Percentiles rank a stretch among this genome's conserved stretches.
Conservation (phyloP, 495 filamentous ascomycete genomes). For the Penicillium bialowiezense region DNA sequence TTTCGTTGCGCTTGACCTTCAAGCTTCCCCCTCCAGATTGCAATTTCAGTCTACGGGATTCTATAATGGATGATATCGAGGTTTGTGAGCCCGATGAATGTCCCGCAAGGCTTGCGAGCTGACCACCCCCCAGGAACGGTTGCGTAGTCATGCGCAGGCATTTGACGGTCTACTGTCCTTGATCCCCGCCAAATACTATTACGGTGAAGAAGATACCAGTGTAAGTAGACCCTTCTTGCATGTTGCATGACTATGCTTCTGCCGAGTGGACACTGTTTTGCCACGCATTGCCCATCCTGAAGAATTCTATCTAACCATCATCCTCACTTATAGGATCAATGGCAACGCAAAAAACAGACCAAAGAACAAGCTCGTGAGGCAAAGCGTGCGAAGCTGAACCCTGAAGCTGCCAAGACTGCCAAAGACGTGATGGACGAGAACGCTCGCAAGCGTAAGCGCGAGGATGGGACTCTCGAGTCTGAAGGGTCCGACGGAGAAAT, state of each 20-base stretch:
- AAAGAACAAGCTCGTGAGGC: slow-evolving; percentile 77
- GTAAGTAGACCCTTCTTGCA: slow-evolving; percentile 54
- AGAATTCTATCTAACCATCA: slow-evolving; percentile 35
- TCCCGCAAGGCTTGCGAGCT: slow-evolving; percentile 6
- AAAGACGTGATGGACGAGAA: slow-evolving; percentile 85
- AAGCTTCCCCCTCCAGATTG: slow-evolving; percentile 11
- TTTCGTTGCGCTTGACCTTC: slow-evolving; percentile 26
- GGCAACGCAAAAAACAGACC: slow-evolving; percentile 83
- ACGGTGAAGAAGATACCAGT: slow-evolving; percentile 71
- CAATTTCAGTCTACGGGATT: slow-evolving; percentile 12
- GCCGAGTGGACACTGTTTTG: slow-evolving; percentile 3
- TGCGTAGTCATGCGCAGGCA: slow-evolving; percentile 78
- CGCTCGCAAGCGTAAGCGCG: slow-evolving; percentile 66
- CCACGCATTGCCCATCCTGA: slow-evolving; percentile 1
- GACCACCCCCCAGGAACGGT: slow-evolving; percentile 58
- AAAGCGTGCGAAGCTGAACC: slow-evolving; percentile 79
- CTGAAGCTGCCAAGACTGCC: slow-evolving; percentile 72
- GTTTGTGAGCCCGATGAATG: slow-evolving; percentile 28
- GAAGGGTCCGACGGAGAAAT: slow-evolving; percentile 45
- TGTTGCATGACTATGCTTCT: not conserved
- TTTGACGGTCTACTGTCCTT: slow-evolving; percentile 90
- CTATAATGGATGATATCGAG: slow-evolving; percentile 46
- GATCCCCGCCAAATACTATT: slow-evolving; percentile 91
- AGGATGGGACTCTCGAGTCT: slow-evolving; percentile 43
- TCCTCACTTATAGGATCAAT: slow-evolving; percentile 64